Conservation (phyloP, 176 grass and related monocot species). For the Bothriochloa decipiens region DNA sequence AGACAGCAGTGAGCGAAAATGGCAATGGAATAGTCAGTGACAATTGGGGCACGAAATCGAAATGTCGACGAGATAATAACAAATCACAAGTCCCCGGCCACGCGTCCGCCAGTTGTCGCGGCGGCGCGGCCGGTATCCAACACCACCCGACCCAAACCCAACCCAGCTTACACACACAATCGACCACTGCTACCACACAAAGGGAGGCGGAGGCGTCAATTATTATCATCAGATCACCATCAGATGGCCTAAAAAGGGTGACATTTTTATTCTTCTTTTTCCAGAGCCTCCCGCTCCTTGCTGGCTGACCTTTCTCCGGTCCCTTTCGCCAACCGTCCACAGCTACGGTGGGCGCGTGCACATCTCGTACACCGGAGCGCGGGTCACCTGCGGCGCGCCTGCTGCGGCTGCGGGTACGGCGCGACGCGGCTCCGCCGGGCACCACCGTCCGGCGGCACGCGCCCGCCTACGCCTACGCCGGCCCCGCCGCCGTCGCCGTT, state of each 20-base stretch:
- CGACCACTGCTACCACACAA: background rate
- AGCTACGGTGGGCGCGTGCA: slow-evolving; percentile 12
- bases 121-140: slow-evolving; percentile 5
- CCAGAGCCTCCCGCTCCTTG: background rate
- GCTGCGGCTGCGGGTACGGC: slow-evolving; percentile 40
- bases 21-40: background rate
- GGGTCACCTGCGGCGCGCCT: slow-evolving; percentile 54
- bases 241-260: background rate
- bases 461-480: slow-evolving; percentile 29
- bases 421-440: slow-evolving; percentile 55
- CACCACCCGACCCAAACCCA: background rate
- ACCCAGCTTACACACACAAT: background rate
- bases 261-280: background rate
- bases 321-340: background rate
- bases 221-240: background rate
- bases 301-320: background rate
- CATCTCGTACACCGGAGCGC: slow-evolving; percentile 49
- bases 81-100: background rate
- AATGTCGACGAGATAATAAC: background rate
- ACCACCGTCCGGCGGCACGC: slow-evolving; percentile 48
- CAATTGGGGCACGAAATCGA: slow-evolving; percentile 1
- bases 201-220: background rate
- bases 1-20: background rate
- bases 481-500: slow-evolving; percentile 41
- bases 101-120: slow-evolving; percentile 21